Base-by-base conservation (phyloP, 768 basidiomycete species). In the Tubosaeta sp. region DNA sequence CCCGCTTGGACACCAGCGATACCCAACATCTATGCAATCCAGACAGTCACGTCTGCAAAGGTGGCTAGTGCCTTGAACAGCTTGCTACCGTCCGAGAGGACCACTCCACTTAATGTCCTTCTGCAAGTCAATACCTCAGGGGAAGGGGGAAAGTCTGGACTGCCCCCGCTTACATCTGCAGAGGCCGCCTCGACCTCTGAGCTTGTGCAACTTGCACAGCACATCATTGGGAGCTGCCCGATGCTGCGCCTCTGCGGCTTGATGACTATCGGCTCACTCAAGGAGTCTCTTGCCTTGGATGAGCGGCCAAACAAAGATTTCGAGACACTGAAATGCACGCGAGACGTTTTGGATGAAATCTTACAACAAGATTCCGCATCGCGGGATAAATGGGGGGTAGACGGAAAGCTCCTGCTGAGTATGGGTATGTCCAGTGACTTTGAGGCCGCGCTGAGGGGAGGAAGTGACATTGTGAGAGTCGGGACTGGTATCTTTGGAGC, bases 371-470 rank as follows among this genome's bases (percentile, higher is more conserved):
- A 71, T 25, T 54, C 68, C 5, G 54, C 59, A 0, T 58, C 52
- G 13, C 35, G 29, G 19, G 53, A 45, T 25, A 59, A 42, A 31
- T 81, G 81, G 79, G 86, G 84, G 12, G 68, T 74, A 22, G 66
- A 68, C 3, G 80, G 81, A 13, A 67, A 64, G 53, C 64, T 92
- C 46, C 24, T 85, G 59, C 62, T 92, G 65, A 92, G 90, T 51
- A 97, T 96, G 94, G 95, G 95, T 7, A 97, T 97, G 95, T 94
- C 92, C 45, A 86, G 84, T 55, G 95, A 98, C 62, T 98, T 93
- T 61, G 90, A 87, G 65, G 81, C 84, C 25, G 96, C 95, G 4
- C 69, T 97, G 44, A 78, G 74, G 65, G 82, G 83, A 12, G 95
- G 94, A 1, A 88, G 90, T 59, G 84, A 90, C 61, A 81, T 92